Base-by-base conservation (phyloP, 2,329 filamentous ascomycete species). In the Paradendryphiella salina region DNA sequence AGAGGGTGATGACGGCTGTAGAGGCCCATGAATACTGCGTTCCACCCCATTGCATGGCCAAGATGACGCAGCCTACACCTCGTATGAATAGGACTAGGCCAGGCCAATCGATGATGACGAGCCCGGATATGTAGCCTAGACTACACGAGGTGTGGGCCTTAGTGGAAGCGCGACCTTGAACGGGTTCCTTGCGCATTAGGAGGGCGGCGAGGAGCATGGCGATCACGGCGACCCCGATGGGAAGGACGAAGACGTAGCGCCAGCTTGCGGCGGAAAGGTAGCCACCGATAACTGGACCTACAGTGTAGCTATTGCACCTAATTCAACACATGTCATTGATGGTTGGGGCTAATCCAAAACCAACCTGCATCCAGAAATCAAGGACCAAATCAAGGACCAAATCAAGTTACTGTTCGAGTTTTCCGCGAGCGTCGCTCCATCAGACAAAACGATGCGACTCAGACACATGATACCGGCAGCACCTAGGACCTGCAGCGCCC, bases 371-470 rank as follows among this genome's bases (percentile, higher is more conserved):
- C 84, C 85, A 6, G 78, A 79, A 1, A 86, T 75, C 7, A 88
- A 57, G 0, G 82, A 79, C 55, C 89, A 79, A 1, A 86, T 75
- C 7, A 88, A 57, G 0, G 82, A 79, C 55, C 89, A 95, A 72
- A n/a, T 85, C 77, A 40, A 82, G 66, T 58, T 81, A 79, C 63
- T 93, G 87, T 65, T 86, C 83, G 50, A 96, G 78, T 55, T 92
- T 82, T 73, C 86, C 86, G 67, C 92, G 89, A 76, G 68, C 0
- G 80, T 80, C 5, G 88, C 84, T 50, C 82, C 82, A 61, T 88
- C 85, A 0, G 85, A 82, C 10, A 89, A 74, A n/a, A 88, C 79
- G 5, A 84, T 81, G 36, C 82, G 80, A 23, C 84, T 81, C 28
- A 82, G 72, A 29, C 85, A 84, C 57, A 81, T 79, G 13, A 88